Conservation (phyloP, 768 basidiomycete species). For the Lanmaoa rubissima region DNA sequence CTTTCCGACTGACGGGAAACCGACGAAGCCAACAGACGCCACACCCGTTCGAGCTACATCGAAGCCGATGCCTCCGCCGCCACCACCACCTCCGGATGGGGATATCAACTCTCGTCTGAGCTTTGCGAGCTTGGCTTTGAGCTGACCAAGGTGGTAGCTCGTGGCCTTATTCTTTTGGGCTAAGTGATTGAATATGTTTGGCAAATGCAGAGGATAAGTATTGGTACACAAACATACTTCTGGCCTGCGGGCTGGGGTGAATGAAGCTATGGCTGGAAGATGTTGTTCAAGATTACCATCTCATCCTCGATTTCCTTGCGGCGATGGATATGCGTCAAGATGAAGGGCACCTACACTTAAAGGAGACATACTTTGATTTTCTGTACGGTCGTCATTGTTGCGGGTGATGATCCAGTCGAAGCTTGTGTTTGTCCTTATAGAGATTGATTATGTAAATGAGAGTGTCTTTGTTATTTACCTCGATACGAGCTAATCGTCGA, state of each 20-base stretch:
- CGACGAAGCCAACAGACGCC: conserved; percentile 92
- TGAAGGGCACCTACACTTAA: conserved; percentile 17
- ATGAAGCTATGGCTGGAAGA: conserved; percentile 22
- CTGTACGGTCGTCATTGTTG: conserved; percentile 79
- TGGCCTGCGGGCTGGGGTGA: conserved; percentile 52
- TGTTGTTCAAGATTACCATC: conserved; percentile 60
- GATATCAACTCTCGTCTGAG: conserved; percentile 90
- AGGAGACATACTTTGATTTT: conserved; percentile 68
- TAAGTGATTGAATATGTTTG: conserved; percentile 33
- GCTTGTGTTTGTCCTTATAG: not conserved
- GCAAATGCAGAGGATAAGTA: conserved; percentile 9
- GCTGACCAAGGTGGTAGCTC: conserved; percentile 93
- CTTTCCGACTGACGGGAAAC: conserved; percentile 95
- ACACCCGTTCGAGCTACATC: conserved; percentile 98
- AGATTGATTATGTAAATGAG: conserved; percentile 15
- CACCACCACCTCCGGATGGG: conserved; percentile 74
- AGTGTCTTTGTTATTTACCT: conserved; percentile 5
- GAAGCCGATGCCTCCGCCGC: conserved; percentile 89
- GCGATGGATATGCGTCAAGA: conserved; percentile 11
- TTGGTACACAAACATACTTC: conserved; percentile 53
- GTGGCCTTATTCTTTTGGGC: conserved; percentile 96
- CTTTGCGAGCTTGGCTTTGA: conserved; percentile 98
- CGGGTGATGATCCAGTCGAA: not conserved
- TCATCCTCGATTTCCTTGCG: conserved; percentile 92
- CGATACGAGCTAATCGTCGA: conserved; percentile 3